Conservation (phyloP, 2,329 filamentous ascomycete genomes). For the Alternaria atra region DNA sequence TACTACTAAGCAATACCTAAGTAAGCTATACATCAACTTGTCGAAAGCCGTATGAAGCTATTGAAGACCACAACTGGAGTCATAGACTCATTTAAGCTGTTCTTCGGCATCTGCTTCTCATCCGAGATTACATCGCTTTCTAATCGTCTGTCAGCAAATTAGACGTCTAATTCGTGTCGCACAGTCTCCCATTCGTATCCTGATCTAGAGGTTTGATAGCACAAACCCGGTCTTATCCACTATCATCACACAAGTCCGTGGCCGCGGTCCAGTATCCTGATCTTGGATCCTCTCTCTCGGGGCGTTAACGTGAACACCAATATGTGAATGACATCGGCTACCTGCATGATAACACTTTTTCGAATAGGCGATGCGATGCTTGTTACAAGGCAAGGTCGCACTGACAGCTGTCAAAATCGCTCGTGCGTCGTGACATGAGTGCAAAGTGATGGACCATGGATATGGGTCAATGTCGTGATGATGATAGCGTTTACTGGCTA, state of each 20-base stretch:
- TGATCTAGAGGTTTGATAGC: constrained; percentile 7
- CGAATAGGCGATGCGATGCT: not conserved
- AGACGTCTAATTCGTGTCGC: not conserved
- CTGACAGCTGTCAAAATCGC: constrained; percentile 17
- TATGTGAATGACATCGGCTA: constrained; percentile 19
- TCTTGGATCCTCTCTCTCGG: not conserved
- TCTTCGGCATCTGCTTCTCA: not conserved
- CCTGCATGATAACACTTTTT: constrained; percentile 1
- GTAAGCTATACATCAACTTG: not conserved
- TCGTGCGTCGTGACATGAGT: not conserved
- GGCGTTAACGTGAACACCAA: not conserved
- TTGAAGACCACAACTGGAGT: not conserved
- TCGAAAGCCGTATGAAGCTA: not conserved
- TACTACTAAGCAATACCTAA: not conserved
- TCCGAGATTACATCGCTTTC: not conserved
- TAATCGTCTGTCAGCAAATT: not conserved
- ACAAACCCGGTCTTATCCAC: not conserved
- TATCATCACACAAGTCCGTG: not conserved
- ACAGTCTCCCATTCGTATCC: constrained; percentile 1
- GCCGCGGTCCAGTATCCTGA: not conserved
- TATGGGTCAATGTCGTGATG: not conserved
- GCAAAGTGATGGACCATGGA: not conserved
- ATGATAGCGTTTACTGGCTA: not conserved
- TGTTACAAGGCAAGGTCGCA: constrained; percentile 3
- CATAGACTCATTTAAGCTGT: not conserved